phyloP scores from a whole-genome alignment of 106 monocot species.

The Hemerocallis citrina region DNA sequence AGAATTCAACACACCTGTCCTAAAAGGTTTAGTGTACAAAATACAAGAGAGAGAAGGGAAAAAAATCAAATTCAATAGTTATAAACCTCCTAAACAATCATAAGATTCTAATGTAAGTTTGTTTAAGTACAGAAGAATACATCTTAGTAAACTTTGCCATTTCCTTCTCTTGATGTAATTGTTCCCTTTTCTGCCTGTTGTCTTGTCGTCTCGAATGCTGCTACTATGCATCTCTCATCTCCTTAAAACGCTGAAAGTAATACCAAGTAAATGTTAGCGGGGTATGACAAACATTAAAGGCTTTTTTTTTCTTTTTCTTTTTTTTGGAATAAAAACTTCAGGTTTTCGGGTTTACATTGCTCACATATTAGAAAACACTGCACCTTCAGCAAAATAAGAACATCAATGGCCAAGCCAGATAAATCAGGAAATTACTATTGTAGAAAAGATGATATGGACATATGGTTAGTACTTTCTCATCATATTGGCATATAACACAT shows the following conservation, averaged over 20 bases:
- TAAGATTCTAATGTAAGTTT: not conserved
- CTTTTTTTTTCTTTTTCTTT: no score
- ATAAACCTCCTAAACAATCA: not conserved
- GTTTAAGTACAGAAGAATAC: slow-evolving; percentile 26
- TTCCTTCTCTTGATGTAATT: slow-evolving; percentile 94
- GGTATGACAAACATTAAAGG: not conserved
- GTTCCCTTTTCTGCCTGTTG: slow-evolving; percentile 84
- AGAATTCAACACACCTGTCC: no score
- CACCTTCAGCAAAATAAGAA: no score
- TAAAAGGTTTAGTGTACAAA: slow-evolving; percentile 20
- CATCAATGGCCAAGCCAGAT: no score
- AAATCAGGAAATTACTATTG: no score
- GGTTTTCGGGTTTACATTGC: not conserved
- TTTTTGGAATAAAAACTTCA: not conserved
- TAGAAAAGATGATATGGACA: no score
- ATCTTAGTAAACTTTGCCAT: slow-evolving; percentile 94
- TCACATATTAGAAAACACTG: not conserved
- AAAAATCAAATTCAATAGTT: not conserved
- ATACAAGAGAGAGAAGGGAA: slow-evolving; percentile 2
- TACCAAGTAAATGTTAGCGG: not conserved
- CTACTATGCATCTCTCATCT: slow-evolving; percentile 96
- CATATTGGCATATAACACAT: no score
- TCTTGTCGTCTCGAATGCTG: slow-evolving; percentile 96
- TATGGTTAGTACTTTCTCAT: no score
- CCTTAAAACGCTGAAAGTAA: slow-evolving; percentile 75